Evolutionary conservation across 305 asterid species (phyloP).

Genomic region (Solanum hybrid): DNA sequence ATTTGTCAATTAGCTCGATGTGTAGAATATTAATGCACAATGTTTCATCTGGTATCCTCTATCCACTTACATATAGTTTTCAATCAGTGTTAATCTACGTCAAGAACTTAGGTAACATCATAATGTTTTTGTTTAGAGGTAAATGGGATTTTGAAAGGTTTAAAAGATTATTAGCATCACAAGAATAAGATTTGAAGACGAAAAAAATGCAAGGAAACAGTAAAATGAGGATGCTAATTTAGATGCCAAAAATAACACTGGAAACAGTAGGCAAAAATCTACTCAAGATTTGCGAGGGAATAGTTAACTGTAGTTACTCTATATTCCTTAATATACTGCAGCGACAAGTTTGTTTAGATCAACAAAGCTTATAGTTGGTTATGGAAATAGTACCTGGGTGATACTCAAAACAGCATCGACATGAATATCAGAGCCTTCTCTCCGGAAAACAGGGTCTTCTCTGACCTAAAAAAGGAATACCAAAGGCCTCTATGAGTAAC

Average conservation of each 20-base stretch:
- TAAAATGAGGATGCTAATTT: neutral
- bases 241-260: neutral
- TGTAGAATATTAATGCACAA: neutral
- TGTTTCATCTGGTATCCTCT: neutral
- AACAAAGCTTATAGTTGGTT: neutral
- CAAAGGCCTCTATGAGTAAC: neutral
- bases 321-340: neutral
- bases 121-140: neutral
- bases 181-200: neutral
- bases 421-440: conserved; percentile 91
- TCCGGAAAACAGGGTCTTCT: conserved; percentile 93
- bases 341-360: neutral
- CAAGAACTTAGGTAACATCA: neutral
- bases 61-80: neutral
- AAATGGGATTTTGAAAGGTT: neutral
- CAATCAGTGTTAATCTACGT: neutral
- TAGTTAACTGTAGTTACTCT: neutral
- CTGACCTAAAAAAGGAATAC: conserved; percentile 47
- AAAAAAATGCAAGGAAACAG: neutral
- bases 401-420: conserved; percentile 81
- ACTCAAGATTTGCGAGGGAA: neutral
- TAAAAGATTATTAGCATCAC: neutral
- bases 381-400: conserved; percentile 58
- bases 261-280: neutral
- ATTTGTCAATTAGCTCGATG: neutral